A percentile compares a stretch with the other conserved stretches of the same genome.
Evolutionary conservation across 164 flowering plant species (phyloP).

Genomic region (Malania oleifera): DNA sequence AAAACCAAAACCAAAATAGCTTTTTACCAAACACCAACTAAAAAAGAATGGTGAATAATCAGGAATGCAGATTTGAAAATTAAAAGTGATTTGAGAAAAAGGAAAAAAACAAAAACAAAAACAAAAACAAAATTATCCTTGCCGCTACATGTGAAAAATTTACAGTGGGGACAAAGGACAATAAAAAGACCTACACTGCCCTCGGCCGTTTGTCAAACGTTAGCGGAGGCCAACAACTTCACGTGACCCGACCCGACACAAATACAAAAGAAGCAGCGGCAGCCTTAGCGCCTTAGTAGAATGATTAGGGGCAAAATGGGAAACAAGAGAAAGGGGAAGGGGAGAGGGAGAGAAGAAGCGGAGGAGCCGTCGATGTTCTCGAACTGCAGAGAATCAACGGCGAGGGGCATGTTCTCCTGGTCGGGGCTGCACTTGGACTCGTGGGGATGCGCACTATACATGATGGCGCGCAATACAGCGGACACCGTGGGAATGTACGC

Average conservation of each 20-base stretch:
- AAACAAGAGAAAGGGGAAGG: constrained; percentile 5
- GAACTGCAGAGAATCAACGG: constrained; percentile 90
- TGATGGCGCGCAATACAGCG: constrained; percentile 89
- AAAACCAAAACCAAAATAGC: no score
- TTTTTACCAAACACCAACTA: no score
- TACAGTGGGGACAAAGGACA: constrained; percentile 36
- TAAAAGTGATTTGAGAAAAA: no score
- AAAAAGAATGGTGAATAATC: no score
- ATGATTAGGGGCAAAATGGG: constrained; percentile 45
- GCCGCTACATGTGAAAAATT: no score
- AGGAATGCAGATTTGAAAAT: no score
- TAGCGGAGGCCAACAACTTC: constrained; percentile 36
- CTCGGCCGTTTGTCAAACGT: constrained; percentile 22
- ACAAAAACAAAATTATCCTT: no score
- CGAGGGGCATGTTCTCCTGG: constrained; percentile 98
- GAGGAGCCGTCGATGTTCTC: constrained; percentile 38
- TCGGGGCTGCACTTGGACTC: constrained; percentile 82
- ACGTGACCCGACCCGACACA: constrained; percentile 20
- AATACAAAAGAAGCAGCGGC: not conserved
- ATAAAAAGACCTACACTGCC: constrained; percentile 15
- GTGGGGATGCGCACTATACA: constrained; percentile 90
- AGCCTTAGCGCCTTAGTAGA: not conserved
- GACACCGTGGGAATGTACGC: constrained; percentile 96
- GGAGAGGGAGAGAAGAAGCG: constrained; percentile 1
- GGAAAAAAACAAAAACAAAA: no score